Evolutionary conservation across 352 stramenopile genomes (phyloP), one percentile per base, ranked within the genome.

Genomic region (Saprolegnia parasitica): DNA sequence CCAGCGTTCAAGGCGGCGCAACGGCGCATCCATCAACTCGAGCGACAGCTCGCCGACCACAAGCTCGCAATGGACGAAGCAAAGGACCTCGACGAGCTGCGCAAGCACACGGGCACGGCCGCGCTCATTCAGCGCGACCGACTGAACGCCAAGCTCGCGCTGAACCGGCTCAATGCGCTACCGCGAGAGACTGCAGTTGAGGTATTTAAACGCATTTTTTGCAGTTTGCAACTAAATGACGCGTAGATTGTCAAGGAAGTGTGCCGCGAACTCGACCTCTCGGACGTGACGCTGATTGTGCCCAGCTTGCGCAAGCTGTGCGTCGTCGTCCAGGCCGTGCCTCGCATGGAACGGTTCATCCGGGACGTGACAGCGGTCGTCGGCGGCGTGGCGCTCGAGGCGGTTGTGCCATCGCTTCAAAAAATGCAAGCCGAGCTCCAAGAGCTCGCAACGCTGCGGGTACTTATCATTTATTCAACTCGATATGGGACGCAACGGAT

Each of bases 271-370:
- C 74, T 96, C 0, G 82, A 95, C 50, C 49, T 95, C 21, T 90
- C 83, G 0, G 88, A 96, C 67, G 88, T 94, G 35, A 93, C 83
- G 21, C 70, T 93, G 26, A 92, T 94, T 65, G 77, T 77, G 0
- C 85, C 86, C 42, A 93, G 80, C 58, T 71, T 96, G 1, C 76
- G 89, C 21, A 95, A 95, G 67, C 73, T 96, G 10, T 92, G 82
- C 55, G 84, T 79, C 61, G 88, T 94, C 13, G 85, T 96, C 8
- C 74, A 78, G 15, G 83, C 84, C 0, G 85, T 96, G 6, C 87
- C 88, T 0, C 77, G 85, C 13, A 90, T 95, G 80, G 88, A 95
- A 60, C 87, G 81, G 60, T 95, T 96, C 50, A 91, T 96, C 64
- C 84, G 81, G 4, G 84, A 94, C n/a, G 84, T 95, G 0, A 92